These are phyloP conservation scores for Xylariaceae sp. DNA, from an alignment of 2,329 filamentous ascomycete genomes.

Conservation along the genomic window DNA sequence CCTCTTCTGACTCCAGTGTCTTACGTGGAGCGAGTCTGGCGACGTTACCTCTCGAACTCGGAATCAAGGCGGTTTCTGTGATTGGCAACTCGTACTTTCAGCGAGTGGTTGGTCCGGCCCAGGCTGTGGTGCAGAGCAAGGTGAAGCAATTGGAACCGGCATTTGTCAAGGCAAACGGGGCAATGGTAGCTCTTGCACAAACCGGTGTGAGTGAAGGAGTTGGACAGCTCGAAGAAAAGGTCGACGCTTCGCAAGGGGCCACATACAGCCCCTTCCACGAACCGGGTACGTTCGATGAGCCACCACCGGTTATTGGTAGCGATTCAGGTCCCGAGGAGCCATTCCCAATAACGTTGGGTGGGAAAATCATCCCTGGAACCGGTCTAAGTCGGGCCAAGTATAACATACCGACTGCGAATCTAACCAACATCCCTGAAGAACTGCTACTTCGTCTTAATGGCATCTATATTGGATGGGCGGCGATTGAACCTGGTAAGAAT, in stretches of 20 bases:
- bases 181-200: conserved; percentile 36
- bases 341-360: conserved; percentile 49
- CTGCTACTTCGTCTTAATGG: conserved; percentile 52
- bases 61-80: conserved; percentile 51
- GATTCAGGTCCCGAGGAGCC: conserved; percentile 49
- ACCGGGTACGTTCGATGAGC: conserved; percentile 31
- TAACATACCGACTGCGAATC: conserved; percentile 47
- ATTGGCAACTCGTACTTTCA: conserved; percentile 43
- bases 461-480: conserved; percentile 61
- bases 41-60: conserved; percentile 62
- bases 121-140: conserved; percentile 38
- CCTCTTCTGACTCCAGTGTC: conserved; percentile 55
- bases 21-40: conserved; percentile 59
- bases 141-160: conserved; percentile 32
- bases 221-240: conserved; percentile 34
- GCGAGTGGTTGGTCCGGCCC: conserved; percentile 40
- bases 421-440: conserved; percentile 47
- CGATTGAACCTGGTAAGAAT: conserved; percentile 36
- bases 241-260: conserved; percentile 31
- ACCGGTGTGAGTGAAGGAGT: conserved; percentile 32
- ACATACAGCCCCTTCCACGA: conserved; percentile 35
- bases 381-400: conserved; percentile 32
- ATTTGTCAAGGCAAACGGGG: conserved; percentile 38
- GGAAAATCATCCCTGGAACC: conserved; percentile 43
- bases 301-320: conserved; percentile 39